Evolutionary conservation across 495 filamentous ascomycete species (phyloP), one percentile per base, ranked within the genome.

Genomic region (Tuber umbilicatum): DNA sequence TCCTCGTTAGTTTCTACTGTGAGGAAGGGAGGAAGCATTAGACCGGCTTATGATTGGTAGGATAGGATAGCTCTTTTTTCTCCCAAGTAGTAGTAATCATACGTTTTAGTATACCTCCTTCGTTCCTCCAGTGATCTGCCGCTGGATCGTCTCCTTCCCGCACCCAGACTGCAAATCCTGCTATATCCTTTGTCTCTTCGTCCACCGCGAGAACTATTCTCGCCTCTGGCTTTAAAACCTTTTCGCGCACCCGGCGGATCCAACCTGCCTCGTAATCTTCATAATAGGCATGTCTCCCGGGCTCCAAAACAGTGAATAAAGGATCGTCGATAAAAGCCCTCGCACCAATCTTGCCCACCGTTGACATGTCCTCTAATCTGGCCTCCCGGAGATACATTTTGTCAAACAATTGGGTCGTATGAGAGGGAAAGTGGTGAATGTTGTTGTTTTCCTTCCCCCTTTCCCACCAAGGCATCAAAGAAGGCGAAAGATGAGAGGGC

Each of bases 331-430:
- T 3, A 16, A 79, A 67, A 27, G 77, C 77, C 14, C 60, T 21
- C 1, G 69, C 50, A 40, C 72, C 47, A 39, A 79, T 78, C 21
- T 74, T 67, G 2, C 72, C 76, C 17, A 79, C 69, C 2, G 72
- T 64, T 5, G 69, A 76, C 16, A 79, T 78, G 17, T 79, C 77
- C 9, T 75, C 69, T 10, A 45, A 68, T 6, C 60, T 74, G 38
- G 71, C 77, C n/a, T 69, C 69, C 45, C 77, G 75, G 5, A 79
- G 38, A 1, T 70, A 42, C 16, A 79, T 70, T 72, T 79, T 78
- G 38, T 23, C 23, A 76, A 35, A 35, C 27, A 64, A 35, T 64
- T 64, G 3, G 50, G 50, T 55, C 23, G 23, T 23, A 55, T 14
- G 27, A 64, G 27, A 64, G 27, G 17, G 55, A 17, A 64, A 17